phyloP scores from a whole-genome alignment of 2,329 filamentous ascomycete species.

The Myriosclerotinia duriaeana region DNA sequence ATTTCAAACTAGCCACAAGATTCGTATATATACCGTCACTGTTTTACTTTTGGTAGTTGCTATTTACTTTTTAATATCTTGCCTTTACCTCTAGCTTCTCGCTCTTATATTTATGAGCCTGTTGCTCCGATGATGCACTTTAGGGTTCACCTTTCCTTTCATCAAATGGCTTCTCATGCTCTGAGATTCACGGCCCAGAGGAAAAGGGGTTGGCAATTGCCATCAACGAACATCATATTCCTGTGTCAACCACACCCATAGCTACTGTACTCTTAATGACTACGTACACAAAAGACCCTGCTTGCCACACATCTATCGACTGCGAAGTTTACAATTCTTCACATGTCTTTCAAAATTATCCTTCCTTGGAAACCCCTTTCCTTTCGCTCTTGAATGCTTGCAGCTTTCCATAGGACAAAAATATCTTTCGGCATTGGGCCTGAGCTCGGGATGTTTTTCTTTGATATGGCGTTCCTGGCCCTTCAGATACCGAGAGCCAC shows the following conservation, averaged over 20 bases:
- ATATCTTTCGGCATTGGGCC: not conserved
- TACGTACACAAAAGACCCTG: not conserved
- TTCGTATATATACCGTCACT: too few species aligned
- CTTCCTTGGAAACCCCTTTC: slow-evolving; percentile 1
- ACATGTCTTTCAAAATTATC: slow-evolving; percentile 13
- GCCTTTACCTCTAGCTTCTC: too few species aligned
- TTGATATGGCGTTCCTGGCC: not conserved
- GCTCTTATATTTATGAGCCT: too few species aligned
- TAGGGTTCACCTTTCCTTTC: not conserved
- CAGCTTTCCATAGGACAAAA: slow-evolving; percentile 9
- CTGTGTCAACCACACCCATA: not conserved
- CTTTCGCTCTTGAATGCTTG: slow-evolving; percentile 10
- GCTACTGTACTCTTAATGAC: not conserved
- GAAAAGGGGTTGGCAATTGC: not conserved
- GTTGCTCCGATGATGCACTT: not conserved
- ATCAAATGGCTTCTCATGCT: not conserved
- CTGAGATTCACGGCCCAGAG: too few species aligned
- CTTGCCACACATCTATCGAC: not conserved
- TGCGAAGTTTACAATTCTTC: not conserved
- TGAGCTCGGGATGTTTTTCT: not conserved
- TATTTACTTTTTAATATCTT: too few species aligned
- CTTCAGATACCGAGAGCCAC: not conserved
- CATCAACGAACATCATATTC: slow-evolving; percentile 8
- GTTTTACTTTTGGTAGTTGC: too few species aligned
- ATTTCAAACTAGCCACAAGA: too few species aligned